Percentiles rank a stretch among this genome's conserved stretches.
These are phyloP conservation scores for Nitzschia sp. DNA, from an alignment of 108 stramenopile species.

Conservation along the genomic window DNA sequence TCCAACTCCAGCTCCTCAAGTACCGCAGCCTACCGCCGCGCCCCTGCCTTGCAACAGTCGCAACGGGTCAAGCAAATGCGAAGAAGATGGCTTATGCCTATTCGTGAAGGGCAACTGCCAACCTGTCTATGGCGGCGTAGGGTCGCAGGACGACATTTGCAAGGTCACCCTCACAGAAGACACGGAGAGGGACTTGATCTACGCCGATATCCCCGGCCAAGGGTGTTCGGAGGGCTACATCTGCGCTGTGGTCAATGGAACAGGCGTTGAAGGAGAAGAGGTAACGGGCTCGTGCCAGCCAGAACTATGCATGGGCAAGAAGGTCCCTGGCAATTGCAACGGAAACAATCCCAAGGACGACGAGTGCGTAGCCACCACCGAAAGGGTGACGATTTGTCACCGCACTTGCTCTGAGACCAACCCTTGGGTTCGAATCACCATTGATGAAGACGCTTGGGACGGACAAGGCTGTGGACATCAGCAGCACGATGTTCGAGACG, in stretches of 20 bases:
- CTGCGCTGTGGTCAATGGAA: background rate
- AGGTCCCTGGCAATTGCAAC: conserved; percentile 5
- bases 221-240: background rate
- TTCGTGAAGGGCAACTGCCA: background rate
- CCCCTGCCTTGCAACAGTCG: background rate
- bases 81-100: background rate
- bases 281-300: background rate
- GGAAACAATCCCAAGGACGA: background rate
- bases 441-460: conserved; percentile 7
- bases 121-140: background rate
- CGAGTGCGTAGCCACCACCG: background rate
- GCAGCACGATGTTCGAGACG: conserved; percentile 3
- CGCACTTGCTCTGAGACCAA: conserved; percentile 1
- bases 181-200: background rate
- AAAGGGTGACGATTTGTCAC: background rate
- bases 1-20: no score
- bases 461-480: conserved; percentile 11
- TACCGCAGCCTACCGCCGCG: no score
- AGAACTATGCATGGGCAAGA: background rate
- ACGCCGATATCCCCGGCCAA: background rate
- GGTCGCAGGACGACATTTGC: background rate
- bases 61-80: background rate
- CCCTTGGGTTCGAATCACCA: conserved; percentile 3
- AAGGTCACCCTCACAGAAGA: background rate
- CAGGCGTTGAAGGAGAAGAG: background rate